These are phyloP conservation scores for Trametes villosa DNA, from an alignment of 768 basidiomycete genomes.

Conservation along the genomic window DNA sequence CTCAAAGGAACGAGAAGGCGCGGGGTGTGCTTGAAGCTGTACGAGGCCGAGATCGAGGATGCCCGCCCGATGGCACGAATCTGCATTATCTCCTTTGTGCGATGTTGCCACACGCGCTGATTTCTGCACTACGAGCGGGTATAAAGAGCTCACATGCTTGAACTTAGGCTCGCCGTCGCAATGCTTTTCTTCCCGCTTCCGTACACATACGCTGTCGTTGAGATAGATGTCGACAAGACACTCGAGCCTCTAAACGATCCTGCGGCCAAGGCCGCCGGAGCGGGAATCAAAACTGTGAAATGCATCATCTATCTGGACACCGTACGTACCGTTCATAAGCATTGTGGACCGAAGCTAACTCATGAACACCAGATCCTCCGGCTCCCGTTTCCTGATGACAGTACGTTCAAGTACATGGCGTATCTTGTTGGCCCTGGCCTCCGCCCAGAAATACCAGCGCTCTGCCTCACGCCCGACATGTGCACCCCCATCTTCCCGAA, in stretches of 20 bases:
- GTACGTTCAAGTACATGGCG: neutral
- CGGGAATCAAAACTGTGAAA: neutral
- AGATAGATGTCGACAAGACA: neutral
- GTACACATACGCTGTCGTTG: neutral
- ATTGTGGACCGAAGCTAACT: neutral
- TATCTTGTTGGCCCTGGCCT: constrained; percentile 1
- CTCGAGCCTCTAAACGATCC: neutral
- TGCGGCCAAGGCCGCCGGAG: neutral
- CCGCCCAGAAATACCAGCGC: neutral
- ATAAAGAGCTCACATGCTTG: too few relatives aligned
- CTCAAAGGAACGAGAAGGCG: too few relatives aligned
- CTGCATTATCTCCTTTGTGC: too few relatives aligned
- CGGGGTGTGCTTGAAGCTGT: too few relatives aligned
- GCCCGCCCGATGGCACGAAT: too few relatives aligned
- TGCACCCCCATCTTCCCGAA: neutral
- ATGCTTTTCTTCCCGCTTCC: neutral
- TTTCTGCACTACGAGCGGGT: too few relatives aligned
- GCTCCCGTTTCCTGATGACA: neutral
- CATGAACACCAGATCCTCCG: neutral
- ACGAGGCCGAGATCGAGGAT: too few relatives aligned
- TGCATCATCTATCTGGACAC: neutral
- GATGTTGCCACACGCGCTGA: too few relatives aligned
- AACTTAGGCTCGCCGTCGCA: too few relatives aligned
- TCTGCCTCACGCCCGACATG: neutral
- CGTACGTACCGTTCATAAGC: neutral